Base-by-base conservation (phyloP, 495 filamentous ascomycete genomes). In the Penicillium flavigenum region DNA sequence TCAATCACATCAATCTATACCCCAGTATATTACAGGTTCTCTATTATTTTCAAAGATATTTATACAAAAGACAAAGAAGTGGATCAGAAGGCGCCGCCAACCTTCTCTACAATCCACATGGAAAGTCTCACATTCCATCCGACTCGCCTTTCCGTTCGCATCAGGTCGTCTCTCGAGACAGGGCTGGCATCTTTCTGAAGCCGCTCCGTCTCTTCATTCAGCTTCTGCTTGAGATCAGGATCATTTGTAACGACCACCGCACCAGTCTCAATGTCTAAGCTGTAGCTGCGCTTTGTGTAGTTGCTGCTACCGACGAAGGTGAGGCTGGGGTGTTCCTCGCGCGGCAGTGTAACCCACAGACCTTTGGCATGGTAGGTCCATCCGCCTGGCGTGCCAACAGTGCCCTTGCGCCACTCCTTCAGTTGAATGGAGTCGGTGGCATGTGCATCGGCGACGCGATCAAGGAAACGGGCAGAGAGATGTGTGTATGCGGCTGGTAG, bases 311-410 rank as follows among this genome's bases (percentile, higher is more conserved):
- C 94, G 5, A 99, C 83, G 3, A 97, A 76, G 24, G 84, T 92
- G 24, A 96, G 81, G 49, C 87, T 88, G 3, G 93, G 91, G 43
- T 74, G 51, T 58, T 77, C 70, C 47, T 76, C 75, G 43, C 66
- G 60, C 0, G 86, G 86, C 12, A 97, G 72, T 0, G 90, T 91
- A 22, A 96, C 81, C 94, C 94, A 98, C 2, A 98, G 77, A 0
- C 94, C 94, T 73, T 99, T 99, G 47, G 94, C 94, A 65, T 99
- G 94, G 68, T 99, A 99, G 0, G 92, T 96, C 94, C 94, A 99
- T 2, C 90, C 95, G 17, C 78, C 87, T 1, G 86, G 84, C 63
- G 91, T 83, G 26, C 86, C 85, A 24, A 96, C 88, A 0, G 85
- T 89, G 5, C 93, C 94, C 41, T 82, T 83, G 41, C 86, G 81